These are phyloP conservation scores for Leccinellum luteum DNA, from an alignment of 768 basidiomycete genomes.

Conservation along the genomic window DNA sequence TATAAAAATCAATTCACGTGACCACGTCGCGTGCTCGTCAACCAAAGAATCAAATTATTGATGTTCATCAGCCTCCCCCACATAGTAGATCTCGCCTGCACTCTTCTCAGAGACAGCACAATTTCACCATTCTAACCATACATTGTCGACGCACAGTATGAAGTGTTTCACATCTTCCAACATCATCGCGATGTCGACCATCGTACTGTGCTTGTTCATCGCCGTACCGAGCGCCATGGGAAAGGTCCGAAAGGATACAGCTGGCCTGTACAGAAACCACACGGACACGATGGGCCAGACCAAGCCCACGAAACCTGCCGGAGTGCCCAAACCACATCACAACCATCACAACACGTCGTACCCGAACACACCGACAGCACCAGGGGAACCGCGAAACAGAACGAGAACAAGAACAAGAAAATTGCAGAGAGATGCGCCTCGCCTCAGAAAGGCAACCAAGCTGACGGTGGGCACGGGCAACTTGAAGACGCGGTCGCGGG, in stretches of 20 bases:
- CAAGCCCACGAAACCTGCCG: not conserved
- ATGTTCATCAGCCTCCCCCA: not conserved
- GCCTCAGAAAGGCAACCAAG: not conserved
- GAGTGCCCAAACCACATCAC: not conserved
- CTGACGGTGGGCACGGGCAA: not conserved
- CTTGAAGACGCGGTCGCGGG: not conserved
- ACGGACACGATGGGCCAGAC: not conserved
- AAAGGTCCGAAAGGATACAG: not conserved
- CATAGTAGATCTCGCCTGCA: not conserved
- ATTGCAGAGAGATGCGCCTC: not conserved
- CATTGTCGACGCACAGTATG: conserved; percentile 4
- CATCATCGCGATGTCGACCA: conserved; percentile 9
- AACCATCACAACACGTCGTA: conserved; percentile 5
- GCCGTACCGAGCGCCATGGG: conserved; percentile 5
- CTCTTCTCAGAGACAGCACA: conserved; percentile 17
- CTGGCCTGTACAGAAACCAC: conserved; percentile 8
- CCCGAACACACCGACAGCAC: not conserved
- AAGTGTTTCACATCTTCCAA: conserved; percentile 5
- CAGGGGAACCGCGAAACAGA: not conserved
- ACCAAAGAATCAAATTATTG: not conserved
- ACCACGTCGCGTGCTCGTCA: conserved; percentile 8
- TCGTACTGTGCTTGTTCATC: conserved; percentile 10
- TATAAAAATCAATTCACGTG: conserved; percentile 27
- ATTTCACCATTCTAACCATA: not conserved
- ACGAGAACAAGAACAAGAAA: not conserved